These are phyloP conservation scores for Suillus alpinus DNA, from an alignment of 768 basidiomycete species.

Conservation along the genomic window DNA sequence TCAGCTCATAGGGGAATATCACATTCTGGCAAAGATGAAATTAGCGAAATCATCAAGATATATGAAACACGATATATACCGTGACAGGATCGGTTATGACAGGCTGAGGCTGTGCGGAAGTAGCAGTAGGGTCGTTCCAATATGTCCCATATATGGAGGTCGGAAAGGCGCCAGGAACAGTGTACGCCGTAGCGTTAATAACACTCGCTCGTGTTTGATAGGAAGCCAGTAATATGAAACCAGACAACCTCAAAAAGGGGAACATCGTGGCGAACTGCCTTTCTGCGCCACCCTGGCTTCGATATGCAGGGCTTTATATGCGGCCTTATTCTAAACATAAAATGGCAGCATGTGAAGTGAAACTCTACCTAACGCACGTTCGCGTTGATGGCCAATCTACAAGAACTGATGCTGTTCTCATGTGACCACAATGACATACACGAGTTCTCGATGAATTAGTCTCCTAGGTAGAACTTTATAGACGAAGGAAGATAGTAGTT, in stretches of 20 bases:
- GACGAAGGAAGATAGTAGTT: too few relatives aligned
- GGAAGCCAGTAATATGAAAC: slow-evolving; percentile 12
- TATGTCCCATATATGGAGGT: slow-evolving; percentile 58
- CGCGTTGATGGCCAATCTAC: neutral
- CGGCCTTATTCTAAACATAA: neutral
- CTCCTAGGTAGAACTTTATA: too few relatives aligned
- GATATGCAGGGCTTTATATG: neutral
- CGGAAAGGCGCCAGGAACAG: slow-evolving; percentile 60
- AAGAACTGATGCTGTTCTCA: neutral
- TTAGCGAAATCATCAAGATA: neutral
- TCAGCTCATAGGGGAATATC: slow-evolving; percentile 56
- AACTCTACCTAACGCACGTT: slow-evolving; percentile 1
- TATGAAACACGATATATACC: slow-evolving; percentile 33
- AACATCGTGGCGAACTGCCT: slow-evolving; percentile 11
- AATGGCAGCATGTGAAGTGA: neutral
- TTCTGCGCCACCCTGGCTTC: neutral
- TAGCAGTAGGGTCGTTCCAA: slow-evolving; percentile 68
- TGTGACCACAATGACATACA: neutral
- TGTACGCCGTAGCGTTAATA: slow-evolving; percentile 42
- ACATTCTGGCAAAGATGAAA: slow-evolving; percentile 38
- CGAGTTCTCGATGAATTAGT: too few relatives aligned
- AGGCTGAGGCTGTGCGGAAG: slow-evolving; percentile 67
- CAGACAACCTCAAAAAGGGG: slow-evolving; percentile 9
- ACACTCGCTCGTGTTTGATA: slow-evolving; percentile 7
- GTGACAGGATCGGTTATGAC: slow-evolving; percentile 67